Base-by-base conservation (phyloP, 495 filamentous ascomycete species). In the Aspergillus nanangensis region DNA sequence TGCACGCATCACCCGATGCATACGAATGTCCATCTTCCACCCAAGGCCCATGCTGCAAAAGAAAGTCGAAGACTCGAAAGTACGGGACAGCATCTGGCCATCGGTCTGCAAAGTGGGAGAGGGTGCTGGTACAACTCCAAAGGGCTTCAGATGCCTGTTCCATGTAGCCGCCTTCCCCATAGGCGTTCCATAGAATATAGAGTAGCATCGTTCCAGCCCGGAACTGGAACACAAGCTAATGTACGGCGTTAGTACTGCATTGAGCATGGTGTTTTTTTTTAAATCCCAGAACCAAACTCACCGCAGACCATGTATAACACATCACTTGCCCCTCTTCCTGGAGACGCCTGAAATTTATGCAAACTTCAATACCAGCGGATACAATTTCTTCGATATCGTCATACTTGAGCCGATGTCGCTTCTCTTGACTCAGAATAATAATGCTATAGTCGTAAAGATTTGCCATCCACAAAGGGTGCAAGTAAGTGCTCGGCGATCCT, bases 231-330 rank as follows among this genome's bases (percentile, higher is more conserved):
- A 66, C 58, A 37, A 66, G 58, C 60, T 66, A 34, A n/a, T n/a
- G n/a, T n/a, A n/a, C n/a, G n/a, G n/a, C n/a, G n/a, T n/a, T n/a
- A n/a, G n/a, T n/a, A n/a, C n/a, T n/a, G n/a, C n/a, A n/a, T n/a
- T n/a, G n/a, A 8, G 21, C 20, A 13, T 19, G 19, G 33, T 57
- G 19, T 55, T 14, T 13, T 8, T 19, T 7, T 29, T 29, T 29
- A 29, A 11, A 5, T 15, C 13, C 8, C 2, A 8, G 13, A 11
- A 21, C 11, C 3, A 23, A 41, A 53, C 62, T 45, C 47, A 66
- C 62, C 32, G 62, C 60, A 48, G 62, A 63, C 62, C 62, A 66
- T 0, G 62, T 66, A 53, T 58, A 66, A 21, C 62, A 66, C 51
- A 63, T 52, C 11, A 63, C 58, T 44, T 66, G 62, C 8, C 62